These are phyloP conservation scores for Nakaseomyces kungkrabaensis DNA, from an alignment of 1,139 yeast genomes.

Conservation along the genomic window DNA sequence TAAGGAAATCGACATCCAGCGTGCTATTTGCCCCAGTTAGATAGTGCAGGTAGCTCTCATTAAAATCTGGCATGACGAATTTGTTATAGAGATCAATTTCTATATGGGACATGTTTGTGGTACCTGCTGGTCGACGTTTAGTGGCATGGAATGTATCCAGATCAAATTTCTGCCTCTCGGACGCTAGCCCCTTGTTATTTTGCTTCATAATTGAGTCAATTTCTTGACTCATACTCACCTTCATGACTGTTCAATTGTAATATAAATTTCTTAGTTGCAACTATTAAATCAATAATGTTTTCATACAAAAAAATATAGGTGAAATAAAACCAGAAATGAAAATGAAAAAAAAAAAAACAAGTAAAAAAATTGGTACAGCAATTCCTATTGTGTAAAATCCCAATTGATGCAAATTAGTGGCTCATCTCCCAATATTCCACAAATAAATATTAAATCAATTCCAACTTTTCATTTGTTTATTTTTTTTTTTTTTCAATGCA, in stretches of 20 bases:
- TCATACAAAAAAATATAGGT: too few species aligned
- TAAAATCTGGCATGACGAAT: slow-evolving; percentile 1
- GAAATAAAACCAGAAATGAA: too few species aligned
- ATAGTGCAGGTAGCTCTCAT: slow-evolving; percentile 2
- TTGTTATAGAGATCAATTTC: not conserved
- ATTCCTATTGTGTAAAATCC: too few species aligned
- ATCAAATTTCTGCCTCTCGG: slow-evolving; percentile 1
- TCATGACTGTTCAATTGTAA: not conserved
- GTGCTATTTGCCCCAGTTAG: slow-evolving; percentile 2
- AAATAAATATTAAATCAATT: too few species aligned
- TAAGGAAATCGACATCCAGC: slow-evolving; percentile 15
- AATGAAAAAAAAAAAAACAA: too few species aligned
- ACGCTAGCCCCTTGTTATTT: not conserved
- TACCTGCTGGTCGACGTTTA: slow-evolving; percentile 2
- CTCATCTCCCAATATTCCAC: too few species aligned
- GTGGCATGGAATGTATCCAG: not conserved
- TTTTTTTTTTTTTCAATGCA: too few species aligned
- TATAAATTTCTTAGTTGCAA: too few species aligned
- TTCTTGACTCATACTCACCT: slow-evolving; percentile 1
- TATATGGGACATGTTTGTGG: not conserved
- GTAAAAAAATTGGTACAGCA: too few species aligned
- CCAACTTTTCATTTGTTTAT: too few species aligned
- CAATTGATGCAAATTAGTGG: too few species aligned
- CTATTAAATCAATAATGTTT: too few species aligned
- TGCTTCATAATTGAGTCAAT: not conserved